A percentile compares a stretch with the other conserved stretches of the same genome.
Conservation (phyloP, 192 early-diverging fungal genomes). For the Gonapodya sp. region DNA sequence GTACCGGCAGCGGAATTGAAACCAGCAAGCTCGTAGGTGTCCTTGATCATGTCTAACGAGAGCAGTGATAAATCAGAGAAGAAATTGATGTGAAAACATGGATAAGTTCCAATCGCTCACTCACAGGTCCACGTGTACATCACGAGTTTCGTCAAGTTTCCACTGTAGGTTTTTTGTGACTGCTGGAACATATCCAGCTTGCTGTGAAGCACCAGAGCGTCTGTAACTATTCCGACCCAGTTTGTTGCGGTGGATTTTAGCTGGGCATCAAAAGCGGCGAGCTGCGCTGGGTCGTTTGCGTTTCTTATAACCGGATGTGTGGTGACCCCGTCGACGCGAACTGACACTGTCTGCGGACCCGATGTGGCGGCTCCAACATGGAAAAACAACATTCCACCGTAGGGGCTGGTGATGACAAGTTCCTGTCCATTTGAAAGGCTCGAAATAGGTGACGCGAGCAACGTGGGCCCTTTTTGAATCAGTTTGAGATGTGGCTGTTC, state of each 20-base stretch:
- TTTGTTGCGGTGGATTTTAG: background rate
- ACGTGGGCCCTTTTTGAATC: too few relatives aligned
- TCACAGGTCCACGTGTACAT: background rate
- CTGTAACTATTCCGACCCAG: background rate
- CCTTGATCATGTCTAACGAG: background rate
- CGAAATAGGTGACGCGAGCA: background rate
- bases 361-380: background rate
- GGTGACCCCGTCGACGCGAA: background rate
- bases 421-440: background rate
- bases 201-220: background rate
- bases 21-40: background rate
- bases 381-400: background rate
- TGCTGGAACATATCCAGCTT: background rate
- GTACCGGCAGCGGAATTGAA: background rate
- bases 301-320: background rate
- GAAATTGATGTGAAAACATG: too few relatives aligned
- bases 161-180: background rate
- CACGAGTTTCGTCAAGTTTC: background rate
- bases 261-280: background rate
- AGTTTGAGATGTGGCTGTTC: too few relatives aligned
- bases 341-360: background rate
- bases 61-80: too few relatives aligned
- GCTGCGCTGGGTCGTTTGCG: background rate
- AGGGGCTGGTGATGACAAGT: background rate
- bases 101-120: too few relatives aligned